These are phyloP conservation scores for Strobilomyces confusus DNA, from an alignment of 768 basidiomycete species.

Conservation along the genomic window DNA sequence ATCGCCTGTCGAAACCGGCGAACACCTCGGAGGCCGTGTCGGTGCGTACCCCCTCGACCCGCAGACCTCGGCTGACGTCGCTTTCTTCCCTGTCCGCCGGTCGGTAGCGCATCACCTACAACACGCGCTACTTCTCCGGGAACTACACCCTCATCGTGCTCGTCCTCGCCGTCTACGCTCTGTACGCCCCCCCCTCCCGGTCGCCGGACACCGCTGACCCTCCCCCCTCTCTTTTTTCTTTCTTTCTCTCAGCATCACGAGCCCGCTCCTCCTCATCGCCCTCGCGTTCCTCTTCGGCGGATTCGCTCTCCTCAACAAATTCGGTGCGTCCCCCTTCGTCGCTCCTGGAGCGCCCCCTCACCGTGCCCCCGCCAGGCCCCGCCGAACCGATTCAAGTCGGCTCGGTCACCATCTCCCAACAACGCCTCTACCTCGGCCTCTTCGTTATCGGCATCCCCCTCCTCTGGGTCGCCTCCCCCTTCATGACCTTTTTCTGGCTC, in stretches of 20 bases:
- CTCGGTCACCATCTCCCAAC: conserved; percentile 80
- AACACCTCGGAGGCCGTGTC: conserved; percentile 77
- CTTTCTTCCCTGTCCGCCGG: background rate
- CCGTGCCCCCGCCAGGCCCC: conserved; percentile 55
- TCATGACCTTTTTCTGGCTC: conserved; percentile 90
- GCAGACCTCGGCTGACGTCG: background rate
- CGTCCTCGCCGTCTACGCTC: conserved; percentile 77
- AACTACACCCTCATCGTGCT: conserved; percentile 85
- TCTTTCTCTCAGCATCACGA: conserved; percentile 51
- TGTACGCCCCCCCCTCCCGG: conserved; percentile 46
- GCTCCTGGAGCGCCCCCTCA: too few species aligned
- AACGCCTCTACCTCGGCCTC: conserved; percentile 80
- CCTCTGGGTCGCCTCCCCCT: conserved; percentile 72
- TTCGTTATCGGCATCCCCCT: conserved; percentile 92
- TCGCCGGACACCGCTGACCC: background rate
- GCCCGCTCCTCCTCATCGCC: conserved; percentile 76
- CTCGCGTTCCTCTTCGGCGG: conserved; percentile 88
- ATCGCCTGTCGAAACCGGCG: conserved; percentile 79
- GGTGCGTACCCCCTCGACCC: conserved; percentile 38
- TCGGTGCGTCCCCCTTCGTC: conserved; percentile 49
- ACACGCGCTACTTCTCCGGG: conserved; percentile 87
- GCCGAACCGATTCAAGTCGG: conserved; percentile 78
- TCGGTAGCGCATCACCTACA: conserved; percentile 84
- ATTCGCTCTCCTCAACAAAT: conserved; percentile 84
- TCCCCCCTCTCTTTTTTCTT: background rate